Base-by-base conservation (phyloP, 2,329 filamentous ascomycete species). In the Aspergillus tamarii region DNA sequence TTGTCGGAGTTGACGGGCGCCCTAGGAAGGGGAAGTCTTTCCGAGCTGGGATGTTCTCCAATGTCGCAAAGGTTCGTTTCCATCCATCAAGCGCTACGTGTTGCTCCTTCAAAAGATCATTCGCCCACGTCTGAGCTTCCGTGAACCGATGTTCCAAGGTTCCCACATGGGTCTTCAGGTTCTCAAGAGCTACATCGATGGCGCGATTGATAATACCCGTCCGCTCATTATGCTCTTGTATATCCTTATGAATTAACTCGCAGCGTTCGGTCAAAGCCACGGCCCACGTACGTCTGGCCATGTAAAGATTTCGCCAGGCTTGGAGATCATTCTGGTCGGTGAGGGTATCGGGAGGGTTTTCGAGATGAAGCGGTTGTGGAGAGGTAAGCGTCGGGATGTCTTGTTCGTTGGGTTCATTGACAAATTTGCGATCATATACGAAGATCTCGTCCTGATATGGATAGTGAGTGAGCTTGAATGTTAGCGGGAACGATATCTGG, bases 251-350 rank as follows among this genome's bases (percentile, higher is more conserved):
- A 81, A 93, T 89, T 57, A 82, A 81, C 57, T 83, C 83, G 70
- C 92, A 94, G 69, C 90, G 88, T 30, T 89, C 87, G 8, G 90
- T 85, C 39, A 96, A 80, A 45, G 84, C 84, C 59, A 89, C 80
- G 0, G 93, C 91, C 95, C 95, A 99, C 69, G 86, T 84, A 71
- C 90, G 88, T 64, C 95, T 89, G 63, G 89, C 86, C 76, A 89
- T 90, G 82, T 95, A 97, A 26, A 98, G 84, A 52, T 89, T 87
- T 75, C 93, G 91, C 94, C 95, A 99, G 87, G 93, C 90, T 72
- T 89, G 85, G 61, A 97, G 84, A 66, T 93, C 90, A 65, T 90
- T 92, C 66, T 92, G 89, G 73, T 94, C 89, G 50, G 89, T 84
- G 69, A 96, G 90, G 48, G 88, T 90, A 77, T 96, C 93, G n/a